Conservation (phyloP, 2,329 filamentous ascomycete species). For the Colletotrichum sp. region DNA sequence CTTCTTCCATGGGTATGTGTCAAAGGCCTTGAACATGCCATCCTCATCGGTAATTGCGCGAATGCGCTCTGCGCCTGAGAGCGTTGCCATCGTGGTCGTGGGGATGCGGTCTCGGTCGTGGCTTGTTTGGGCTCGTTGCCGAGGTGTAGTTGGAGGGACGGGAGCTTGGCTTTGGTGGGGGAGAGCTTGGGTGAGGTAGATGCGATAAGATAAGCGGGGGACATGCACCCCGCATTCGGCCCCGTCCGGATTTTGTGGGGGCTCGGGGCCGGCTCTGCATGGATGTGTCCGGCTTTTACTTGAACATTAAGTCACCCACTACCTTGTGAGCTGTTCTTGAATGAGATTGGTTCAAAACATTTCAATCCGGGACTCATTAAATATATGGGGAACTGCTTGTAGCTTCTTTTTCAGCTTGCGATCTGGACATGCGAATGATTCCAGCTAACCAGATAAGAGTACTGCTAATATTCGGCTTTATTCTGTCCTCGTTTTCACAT, state of each 20-base stretch:
- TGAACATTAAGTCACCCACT: not conserved
- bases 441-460: too few relatives aligned
- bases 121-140: not conserved
- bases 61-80: conserved; percentile 40
- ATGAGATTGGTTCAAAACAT: too few relatives aligned
- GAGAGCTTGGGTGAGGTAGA: not conserved
- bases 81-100: conserved; percentile 1
- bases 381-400: too few relatives aligned
- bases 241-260: not conserved
- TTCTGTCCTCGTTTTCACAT: too few relatives aligned
- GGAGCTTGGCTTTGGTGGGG: not conserved
- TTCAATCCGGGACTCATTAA: too few relatives aligned
- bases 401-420: too few relatives aligned
- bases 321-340: not conserved
- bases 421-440: too few relatives aligned
- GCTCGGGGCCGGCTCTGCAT: not conserved
- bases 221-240: not conserved
- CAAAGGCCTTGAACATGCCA: conserved; percentile 64
- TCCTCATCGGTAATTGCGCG: conserved; percentile 43
- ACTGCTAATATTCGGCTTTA: too few relatives aligned
- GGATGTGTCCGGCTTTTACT: not conserved
- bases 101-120: not conserved
- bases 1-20: conserved; percentile 70
- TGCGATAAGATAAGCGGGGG: not conserved
- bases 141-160: not conserved